Percentiles rank a stretch among this genome's conserved stretches.
Conservation (phyloP, 768 basidiomycete species). For the Suillus tomentosus region DNA sequence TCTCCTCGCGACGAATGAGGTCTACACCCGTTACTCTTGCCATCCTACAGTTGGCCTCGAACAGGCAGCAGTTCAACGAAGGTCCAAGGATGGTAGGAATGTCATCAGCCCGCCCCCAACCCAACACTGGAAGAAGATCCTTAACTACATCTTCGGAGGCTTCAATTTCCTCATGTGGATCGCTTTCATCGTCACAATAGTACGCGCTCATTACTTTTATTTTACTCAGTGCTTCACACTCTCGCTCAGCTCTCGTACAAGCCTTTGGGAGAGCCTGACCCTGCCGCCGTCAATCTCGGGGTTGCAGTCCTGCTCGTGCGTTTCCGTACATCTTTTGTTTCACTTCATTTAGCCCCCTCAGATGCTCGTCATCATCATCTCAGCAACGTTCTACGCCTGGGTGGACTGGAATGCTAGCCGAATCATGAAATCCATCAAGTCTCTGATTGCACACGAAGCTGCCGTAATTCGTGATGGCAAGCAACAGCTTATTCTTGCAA, state of each 20-base stretch:
- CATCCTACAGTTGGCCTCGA: slow-evolving; percentile 51
- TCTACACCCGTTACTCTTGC: slow-evolving; percentile 45
- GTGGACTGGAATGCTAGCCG: slow-evolving; percentile 52
- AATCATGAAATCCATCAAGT: slow-evolving; percentile 58
- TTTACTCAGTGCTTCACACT: background rate
- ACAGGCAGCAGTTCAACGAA: slow-evolving; percentile 41
- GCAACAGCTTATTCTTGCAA: slow-evolving; percentile 48
- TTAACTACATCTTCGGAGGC: slow-evolving; percentile 58
- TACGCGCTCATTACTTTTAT: slow-evolving; percentile 24
- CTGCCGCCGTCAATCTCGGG: slow-evolving; percentile 48
- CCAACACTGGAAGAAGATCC: slow-evolving; percentile 49
- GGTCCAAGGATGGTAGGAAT: slow-evolving; percentile 45
- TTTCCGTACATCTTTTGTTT: slow-evolving; percentile 12
- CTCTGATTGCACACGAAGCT: slow-evolving; percentile 60
- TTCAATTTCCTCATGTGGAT: slow-evolving; percentile 60
- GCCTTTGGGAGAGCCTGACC: slow-evolving; percentile 46
- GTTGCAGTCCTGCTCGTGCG: slow-evolving; percentile 52
- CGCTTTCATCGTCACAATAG: slow-evolving; percentile 50
- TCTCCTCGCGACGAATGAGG: slow-evolving; percentile 40
- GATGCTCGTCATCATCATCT: slow-evolving; percentile 45
- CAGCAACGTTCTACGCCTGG: slow-evolving; percentile 49
- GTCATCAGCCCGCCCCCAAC: slow-evolving; percentile 50
- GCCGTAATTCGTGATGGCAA: slow-evolving; percentile 54
- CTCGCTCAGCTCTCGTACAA: slow-evolving; percentile 49
- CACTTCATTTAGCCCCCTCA: slow-evolving; percentile 23